Evolutionary conservation across 1,139 yeast genomes (phyloP).

Genomic region (Meyerozyma smithsonii): DNA sequence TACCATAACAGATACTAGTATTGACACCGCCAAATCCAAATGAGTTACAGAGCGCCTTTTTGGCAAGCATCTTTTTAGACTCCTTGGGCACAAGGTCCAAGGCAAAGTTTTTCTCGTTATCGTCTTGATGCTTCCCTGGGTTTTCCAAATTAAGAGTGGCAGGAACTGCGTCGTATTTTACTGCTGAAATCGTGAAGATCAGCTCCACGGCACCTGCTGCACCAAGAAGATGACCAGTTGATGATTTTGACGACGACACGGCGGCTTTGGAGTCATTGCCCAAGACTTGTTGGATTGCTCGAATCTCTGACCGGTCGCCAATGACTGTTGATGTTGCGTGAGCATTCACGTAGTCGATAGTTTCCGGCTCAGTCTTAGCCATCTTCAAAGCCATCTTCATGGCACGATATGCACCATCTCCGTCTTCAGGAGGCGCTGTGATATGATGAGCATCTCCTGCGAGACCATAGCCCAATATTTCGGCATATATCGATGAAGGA

Average conservation of each 20-base stretch:
- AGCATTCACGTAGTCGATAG: conserved; percentile 80
- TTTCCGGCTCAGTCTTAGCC: conserved; percentile 37
- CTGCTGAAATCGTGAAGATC: conserved; percentile 67
- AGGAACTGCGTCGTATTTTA: conserved; percentile 57
- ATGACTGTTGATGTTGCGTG: conserved; percentile 92
- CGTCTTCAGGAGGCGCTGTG: conserved; percentile 82
- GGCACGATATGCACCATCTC: conserved; percentile 80
- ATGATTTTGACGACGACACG: conserved; percentile 83
- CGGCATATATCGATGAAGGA: conserved; percentile 62
- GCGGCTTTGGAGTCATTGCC: conserved; percentile 21
- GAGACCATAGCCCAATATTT: conserved; percentile 80
- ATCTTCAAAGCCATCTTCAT: conserved; percentile 70
- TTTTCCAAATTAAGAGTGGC: conserved; percentile 71
- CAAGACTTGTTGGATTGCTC: conserved; percentile 61
- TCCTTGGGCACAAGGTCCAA: conserved; percentile 59
- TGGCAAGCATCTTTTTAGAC: conserved; percentile 36
- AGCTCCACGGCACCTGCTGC: conserved; percentile 97
- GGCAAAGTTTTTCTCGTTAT: conserved; percentile 34
- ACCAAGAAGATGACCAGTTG: conserved; percentile 90
- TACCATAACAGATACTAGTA: conserved; percentile 30
- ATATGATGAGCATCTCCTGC: conserved; percentile 92
- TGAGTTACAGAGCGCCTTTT: conserved; percentile 75
- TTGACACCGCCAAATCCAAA: conserved; percentile 99
- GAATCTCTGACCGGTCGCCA: conserved; percentile 87
- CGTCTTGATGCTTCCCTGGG: conserved; percentile 45